Percentiles rank a stretch among this genome's conserved stretches.
Conservation (phyloP, 2,329 filamentous ascomycete genomes). For the Davidsoniella eucalypti region DNA sequence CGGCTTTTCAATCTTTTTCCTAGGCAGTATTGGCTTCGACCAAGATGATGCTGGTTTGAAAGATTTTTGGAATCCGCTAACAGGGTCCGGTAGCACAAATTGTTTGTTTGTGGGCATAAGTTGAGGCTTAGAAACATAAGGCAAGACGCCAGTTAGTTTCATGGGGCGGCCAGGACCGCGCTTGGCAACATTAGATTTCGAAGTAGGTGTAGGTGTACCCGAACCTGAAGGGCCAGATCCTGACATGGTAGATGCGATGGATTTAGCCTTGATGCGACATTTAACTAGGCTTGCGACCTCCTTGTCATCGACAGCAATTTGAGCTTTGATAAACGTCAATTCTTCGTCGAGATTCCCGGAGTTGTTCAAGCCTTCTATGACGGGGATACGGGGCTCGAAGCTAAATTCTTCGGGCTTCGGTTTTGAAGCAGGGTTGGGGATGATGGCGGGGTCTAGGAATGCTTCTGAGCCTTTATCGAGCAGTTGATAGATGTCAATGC, state of each 20-base stretch:
- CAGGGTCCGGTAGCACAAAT: no score
- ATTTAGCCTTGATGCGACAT: background rate
- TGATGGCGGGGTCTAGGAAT: slow-evolving; percentile 46
- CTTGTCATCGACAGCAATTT: slow-evolving; percentile 58
- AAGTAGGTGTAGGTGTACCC: background rate
- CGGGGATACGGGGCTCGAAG: slow-evolving; percentile 56
- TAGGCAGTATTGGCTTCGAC: no score
- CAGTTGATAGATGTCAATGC: slow-evolving; percentile 64
- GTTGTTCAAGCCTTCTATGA: slow-evolving; percentile 54
- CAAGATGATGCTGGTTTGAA: slow-evolving; percentile 4
- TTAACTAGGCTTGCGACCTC: slow-evolving; percentile 61
- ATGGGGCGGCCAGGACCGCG: slow-evolving; percentile 10
- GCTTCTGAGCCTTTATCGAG: slow-evolving; percentile 56
- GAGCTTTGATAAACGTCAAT: slow-evolving; percentile 59
- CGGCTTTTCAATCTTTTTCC: no score
- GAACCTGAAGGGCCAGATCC: background rate
- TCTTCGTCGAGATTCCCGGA: slow-evolving; percentile 23
- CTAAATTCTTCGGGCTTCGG: slow-evolving; percentile 44
- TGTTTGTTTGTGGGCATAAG: no score
- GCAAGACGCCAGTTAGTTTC: slow-evolving; percentile 20
- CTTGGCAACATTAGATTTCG: background rate
- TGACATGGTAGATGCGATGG: no score
- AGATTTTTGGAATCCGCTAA: no score
- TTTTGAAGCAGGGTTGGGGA: slow-evolving; percentile 32
- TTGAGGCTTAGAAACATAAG: slow-evolving; percentile 21